Evolutionary conservation across 2,329 filamentous ascomycete genomes (phyloP).

Genomic region (Aspergillus calidoustus): DNA sequence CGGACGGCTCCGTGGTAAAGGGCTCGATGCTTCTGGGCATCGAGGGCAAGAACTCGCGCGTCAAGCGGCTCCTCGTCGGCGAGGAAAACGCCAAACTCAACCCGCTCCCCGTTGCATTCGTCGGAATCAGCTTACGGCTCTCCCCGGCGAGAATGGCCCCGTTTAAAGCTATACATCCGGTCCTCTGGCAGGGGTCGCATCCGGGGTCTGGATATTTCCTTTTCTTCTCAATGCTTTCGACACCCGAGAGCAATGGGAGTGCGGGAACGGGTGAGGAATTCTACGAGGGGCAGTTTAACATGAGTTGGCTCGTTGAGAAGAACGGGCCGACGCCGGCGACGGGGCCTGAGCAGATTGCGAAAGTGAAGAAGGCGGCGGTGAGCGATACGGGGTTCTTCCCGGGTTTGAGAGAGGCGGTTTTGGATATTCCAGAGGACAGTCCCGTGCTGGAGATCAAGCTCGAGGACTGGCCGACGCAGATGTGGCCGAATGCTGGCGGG

Average conservation of each 20-base stretch:
- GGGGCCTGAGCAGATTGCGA: conserved; percentile 43
- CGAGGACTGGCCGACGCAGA: conserved; percentile 51
- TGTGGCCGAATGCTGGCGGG: conserved; percentile 40
- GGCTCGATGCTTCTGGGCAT: conserved; percentile 56
- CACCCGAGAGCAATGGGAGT: conserved; percentile 47
- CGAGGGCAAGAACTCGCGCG: conserved; percentile 55
- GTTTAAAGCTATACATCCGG: conserved; percentile 56
- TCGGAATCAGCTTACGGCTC: conserved; percentile 54
- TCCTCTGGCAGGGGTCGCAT: conserved; percentile 60
- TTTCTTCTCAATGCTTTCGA: conserved; percentile 60
- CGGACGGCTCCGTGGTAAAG: conserved; percentile 48
- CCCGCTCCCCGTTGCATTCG: conserved; percentile 54
- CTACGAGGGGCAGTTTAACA: conserved; percentile 56
- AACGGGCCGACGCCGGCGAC: conserved; percentile 48
- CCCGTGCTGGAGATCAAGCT: conserved; percentile 53
- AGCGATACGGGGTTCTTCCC: conserved; percentile 58
- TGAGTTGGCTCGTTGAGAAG: conserved; percentile 54
- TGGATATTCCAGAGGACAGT: conserved; percentile 46
- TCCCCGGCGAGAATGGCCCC: conserved; percentile 48
- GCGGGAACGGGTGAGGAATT: conserved; percentile 34
- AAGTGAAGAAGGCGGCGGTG: conserved; percentile 51
- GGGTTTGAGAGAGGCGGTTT: conserved; percentile 37
- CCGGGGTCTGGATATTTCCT: conserved; percentile 57
- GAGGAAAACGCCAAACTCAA: conserved; percentile 35
- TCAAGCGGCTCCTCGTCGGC: conserved; percentile 41